Base-by-base conservation (phyloP, 805 yeast genomes). In the Schizosaccharomyces cryophilus region DNA sequence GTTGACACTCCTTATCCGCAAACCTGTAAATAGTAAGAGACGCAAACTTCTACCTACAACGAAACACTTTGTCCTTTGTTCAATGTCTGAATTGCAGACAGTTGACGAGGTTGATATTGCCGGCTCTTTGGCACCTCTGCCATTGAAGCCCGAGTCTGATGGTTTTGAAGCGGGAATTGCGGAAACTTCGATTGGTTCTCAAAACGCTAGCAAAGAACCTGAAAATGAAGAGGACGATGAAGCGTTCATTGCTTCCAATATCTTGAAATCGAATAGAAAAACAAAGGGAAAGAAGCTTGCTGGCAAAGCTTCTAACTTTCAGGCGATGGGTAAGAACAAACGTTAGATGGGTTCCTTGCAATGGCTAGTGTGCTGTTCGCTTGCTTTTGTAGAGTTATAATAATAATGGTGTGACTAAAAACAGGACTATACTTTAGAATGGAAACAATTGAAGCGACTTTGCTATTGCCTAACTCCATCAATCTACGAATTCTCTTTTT, bases 241-340 rank as follows among this genome's bases (percentile, higher is more conserved):
- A 19, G 62, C 59, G 7, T 65, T 73, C 73, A 63, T 67, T 42
- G 58, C 40, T 26, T 59, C 62, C 11, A 59, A 54, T 1, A 17
- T 60, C 11, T 60, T 30, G 3, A 63, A 24, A 29, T 19, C 26
- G 17, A 31, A 47, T 38, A 15, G 62, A 30, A 31, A 21, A 45
- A 48, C 47, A n/a, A 48, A 60, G 69, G 64, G 72, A 67, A 68
- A 31, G 62, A 64, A n/a, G 70, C 71, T 62, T 68, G 64, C 71
- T 74, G 64, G 74, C 72, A 66, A 78, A 76, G 31, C 70, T 64
- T 66, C 78, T 73, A 42, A 80, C 80, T 68, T 82, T 80, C 67
- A 82, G 81, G 56, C 82, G 60, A 58, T 65, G 54, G 66, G 60
- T 56, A 56, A 35, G 40, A 35, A 35, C 4, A 35, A 7, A n/a